These are phyloP conservation scores for Penicillium paradoxum DNA, from an alignment of 495 filamentous ascomycete genomes.

Conservation along the genomic window DNA sequence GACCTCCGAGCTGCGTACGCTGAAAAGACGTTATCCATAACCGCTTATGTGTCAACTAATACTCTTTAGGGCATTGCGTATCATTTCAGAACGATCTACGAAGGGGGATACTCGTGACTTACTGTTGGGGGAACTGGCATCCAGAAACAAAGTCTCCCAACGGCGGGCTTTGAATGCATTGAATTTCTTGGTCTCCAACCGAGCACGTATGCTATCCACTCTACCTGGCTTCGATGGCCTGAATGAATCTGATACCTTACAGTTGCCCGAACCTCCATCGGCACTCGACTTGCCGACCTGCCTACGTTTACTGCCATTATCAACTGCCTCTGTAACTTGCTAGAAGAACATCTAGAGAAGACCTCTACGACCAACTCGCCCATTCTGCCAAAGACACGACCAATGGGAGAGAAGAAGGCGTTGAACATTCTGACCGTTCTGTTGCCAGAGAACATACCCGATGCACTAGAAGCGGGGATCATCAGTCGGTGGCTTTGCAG, in stretches of 20 bases:
- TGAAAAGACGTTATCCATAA: not conserved
- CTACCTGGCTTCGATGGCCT: not conserved
- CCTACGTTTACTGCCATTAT: slow-evolving; percentile 39
- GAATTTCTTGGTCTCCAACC: slow-evolving; percentile 39
- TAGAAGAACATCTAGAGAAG: slow-evolving; percentile 39
- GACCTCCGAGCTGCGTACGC: slow-evolving; percentile 50
- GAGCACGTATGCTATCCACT: slow-evolving; percentile 32
- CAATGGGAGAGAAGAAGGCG: slow-evolving; percentile 39
- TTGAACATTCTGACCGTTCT: slow-evolving; percentile 35
- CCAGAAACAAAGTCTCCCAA: slow-evolving; percentile 30
- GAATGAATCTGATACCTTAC: slow-evolving; percentile 7
- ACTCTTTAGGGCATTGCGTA: slow-evolving; percentile 38
- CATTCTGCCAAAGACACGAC: slow-evolving; percentile 43
- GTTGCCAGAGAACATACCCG: slow-evolving; percentile 35
- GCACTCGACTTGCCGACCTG: slow-evolving; percentile 32
- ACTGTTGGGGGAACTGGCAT: slow-evolving; percentile 39
- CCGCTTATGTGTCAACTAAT: slow-evolving; percentile 7
- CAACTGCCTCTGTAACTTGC: slow-evolving; percentile 46
- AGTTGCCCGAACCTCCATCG: slow-evolving; percentile 42
- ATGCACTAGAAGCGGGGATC: slow-evolving; percentile 40
- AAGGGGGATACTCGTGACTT: slow-evolving; percentile 39
- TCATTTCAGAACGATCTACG: slow-evolving; percentile 45
- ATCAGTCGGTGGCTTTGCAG: slow-evolving; percentile 45
- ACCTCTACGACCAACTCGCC: slow-evolving; percentile 36
- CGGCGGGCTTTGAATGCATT: slow-evolving; percentile 40